These are phyloP conservation scores for Trypanosoma theileri DNA, from an alignment of 208 protist species.

Conservation along the genomic window DNA sequence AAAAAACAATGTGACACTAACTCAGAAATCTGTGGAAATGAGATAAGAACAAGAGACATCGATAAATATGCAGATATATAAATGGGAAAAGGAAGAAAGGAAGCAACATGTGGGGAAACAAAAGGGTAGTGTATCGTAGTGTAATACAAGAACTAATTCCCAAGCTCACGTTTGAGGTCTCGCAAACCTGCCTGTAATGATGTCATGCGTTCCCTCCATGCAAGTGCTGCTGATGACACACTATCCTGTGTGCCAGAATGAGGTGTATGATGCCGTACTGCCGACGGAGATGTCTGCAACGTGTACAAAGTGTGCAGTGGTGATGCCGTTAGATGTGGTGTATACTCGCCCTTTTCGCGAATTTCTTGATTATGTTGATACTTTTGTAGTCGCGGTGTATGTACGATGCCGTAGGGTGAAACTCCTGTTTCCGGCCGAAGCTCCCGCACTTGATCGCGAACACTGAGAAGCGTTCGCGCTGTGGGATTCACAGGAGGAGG, in stretches of 20 bases:
- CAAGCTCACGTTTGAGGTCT: slow-evolving; percentile 47
- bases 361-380: background rate
- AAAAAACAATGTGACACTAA: slow-evolving; percentile 9
- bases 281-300: slow-evolving; percentile 6
- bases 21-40: background rate
- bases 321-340: background rate
- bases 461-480: slow-evolving; percentile 45
- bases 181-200: slow-evolving; percentile 55
- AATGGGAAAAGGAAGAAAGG: background rate
- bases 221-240: background rate
- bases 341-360: background rate
- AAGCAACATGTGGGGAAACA: background rate
- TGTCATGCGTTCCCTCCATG: slow-evolving; percentile 51
- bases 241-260: background rate
- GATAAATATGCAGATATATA: background rate
- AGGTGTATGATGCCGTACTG: slow-evolving; percentile 1
- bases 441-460: slow-evolving; percentile 52
- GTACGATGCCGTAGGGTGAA: background rate
- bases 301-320: background rate
- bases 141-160: background rate
- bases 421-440: slow-evolving; percentile 23
- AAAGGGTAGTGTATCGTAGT: background rate
- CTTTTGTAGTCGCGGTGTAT: background rate
- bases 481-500: slow-evolving; percentile 36
- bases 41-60: background rate